A percentile compares a stretch with the other conserved stretches of the same genome.
Evolutionary conservation across 495 filamentous ascomycete species (phyloP).

Genomic region (Podospora bellae-mahoneyi): DNA sequence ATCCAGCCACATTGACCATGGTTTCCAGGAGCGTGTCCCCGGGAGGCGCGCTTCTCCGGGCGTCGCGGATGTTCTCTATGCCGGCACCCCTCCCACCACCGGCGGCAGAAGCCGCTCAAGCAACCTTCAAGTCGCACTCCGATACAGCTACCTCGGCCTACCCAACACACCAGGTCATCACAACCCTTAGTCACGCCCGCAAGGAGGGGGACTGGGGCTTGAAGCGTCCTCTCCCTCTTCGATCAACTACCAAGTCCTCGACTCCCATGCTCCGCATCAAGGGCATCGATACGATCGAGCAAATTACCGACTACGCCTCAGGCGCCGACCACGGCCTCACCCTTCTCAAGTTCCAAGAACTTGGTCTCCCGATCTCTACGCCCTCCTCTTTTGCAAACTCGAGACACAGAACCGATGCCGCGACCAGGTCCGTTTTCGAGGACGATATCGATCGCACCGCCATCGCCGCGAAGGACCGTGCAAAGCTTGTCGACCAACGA

Average conservation of each 20-base stretch:
- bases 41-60: slow-evolving; percentile 56
- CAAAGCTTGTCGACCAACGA: slow-evolving; percentile 39
- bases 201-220: slow-evolving; percentile 87
- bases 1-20: slow-evolving; percentile 22
- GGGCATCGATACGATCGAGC: slow-evolving; percentile 80
- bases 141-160: slow-evolving; percentile 68
- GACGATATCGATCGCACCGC: slow-evolving; percentile 50
- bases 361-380: slow-evolving; percentile 52
- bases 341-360: slow-evolving; percentile 80
- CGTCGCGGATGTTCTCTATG: slow-evolving; percentile 58
- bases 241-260: slow-evolving; percentile 66
- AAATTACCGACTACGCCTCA: slow-evolving; percentile 86
- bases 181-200: slow-evolving; percentile 72
- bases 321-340: slow-evolving; percentile 79
- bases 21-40: slow-evolving; percentile 49
- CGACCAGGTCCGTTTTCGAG: slow-evolving; percentile 56
- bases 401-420: slow-evolving; percentile 12
- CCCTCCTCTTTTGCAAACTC: slow-evolving; percentile 33
- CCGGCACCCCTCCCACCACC: slow-evolving; percentile 50
- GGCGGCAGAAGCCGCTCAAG: slow-evolving; percentile 23
- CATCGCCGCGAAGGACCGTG: slow-evolving; percentile 29
- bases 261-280: slow-evolving; percentile 68
- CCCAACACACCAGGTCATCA: slow-evolving; percentile 82
- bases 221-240: slow-evolving; percentile 77
- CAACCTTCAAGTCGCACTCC: slow-evolving; percentile 48